Percentiles rank a stretch among this genome's conserved stretches.
phyloP scores from a whole-genome alignment of 192 early-diverging fungal genomes.

The Entomortierella parvispora region DNA sequence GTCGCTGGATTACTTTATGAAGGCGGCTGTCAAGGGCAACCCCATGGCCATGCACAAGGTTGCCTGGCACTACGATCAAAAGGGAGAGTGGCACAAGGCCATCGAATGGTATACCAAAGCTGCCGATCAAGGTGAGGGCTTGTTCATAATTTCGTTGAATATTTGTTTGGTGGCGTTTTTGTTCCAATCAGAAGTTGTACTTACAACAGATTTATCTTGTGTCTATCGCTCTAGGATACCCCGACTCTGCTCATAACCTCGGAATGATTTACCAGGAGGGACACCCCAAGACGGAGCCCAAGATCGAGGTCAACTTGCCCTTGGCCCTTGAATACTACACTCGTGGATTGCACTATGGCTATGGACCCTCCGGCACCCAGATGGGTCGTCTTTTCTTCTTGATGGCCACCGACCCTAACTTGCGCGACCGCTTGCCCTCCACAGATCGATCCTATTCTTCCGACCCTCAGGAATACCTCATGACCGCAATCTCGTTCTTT shows the following conservation, averaged over 20 bases:
- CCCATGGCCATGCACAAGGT: conserved; percentile 67
- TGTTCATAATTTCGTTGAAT: background rate
- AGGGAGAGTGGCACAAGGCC: conserved; percentile 56
- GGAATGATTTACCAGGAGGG: conserved; percentile 62
- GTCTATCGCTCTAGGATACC: conserved; percentile 47
- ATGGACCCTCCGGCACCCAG: conserved; percentile 59
- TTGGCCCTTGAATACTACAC: conserved; percentile 55
- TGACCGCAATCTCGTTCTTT: conserved; percentile 49
- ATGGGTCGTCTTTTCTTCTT: conserved; percentile 38
- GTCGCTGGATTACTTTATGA: conserved; percentile 57
- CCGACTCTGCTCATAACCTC: conserved; percentile 64
- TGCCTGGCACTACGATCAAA: conserved; percentile 60
- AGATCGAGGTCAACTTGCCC: conserved; percentile 43
- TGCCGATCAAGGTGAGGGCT: conserved; percentile 53
- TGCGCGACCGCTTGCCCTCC: conserved; percentile 27
- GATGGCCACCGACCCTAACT: conserved; percentile 20
- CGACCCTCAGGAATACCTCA: conserved; percentile 53
- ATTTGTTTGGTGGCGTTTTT: background rate
- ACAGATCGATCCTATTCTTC: conserved; percentile 6
- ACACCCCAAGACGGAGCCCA: conserved; percentile 24
- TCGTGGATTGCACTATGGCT: conserved; percentile 55
- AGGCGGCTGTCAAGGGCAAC: conserved; percentile 57
- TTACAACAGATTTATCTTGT: background rate
- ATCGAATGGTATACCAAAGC: conserved; percentile 58
- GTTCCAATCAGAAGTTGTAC: background rate